Evolutionary conservation across 2,329 filamentous ascomycete species (phyloP), one percentile per base, ranked within the genome.

Genomic region (Neonectria faginata): DNA sequence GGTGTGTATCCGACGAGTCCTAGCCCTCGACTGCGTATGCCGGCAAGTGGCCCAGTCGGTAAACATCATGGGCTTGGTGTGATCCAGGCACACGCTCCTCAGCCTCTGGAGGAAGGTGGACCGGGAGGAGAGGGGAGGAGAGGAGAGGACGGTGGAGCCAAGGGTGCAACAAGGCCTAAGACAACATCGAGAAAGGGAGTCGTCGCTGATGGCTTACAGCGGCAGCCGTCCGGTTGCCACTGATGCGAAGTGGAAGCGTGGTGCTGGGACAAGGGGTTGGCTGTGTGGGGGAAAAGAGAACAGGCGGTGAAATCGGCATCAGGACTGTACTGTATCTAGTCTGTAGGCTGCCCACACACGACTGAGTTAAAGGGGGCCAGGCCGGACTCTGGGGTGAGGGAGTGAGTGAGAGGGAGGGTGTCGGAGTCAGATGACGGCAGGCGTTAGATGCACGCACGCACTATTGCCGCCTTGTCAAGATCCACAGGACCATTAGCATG

Each of bases 261-360:
- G 67, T 57, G 45, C 66, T 66, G 57, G 54, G 69, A 48, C 70
- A 58, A 62, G 66, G 66, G 61, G 50, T 44, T 66, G 57, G 65
- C 27, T 55, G 62, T 70, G 69, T 65, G 62, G 64, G 67, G 62
- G 63, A 53, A 66, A 62, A 59, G 57, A 62, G 70, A 73, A 73
- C 47, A 73, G 70, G 71, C 71, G 71, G 71, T 73, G 71, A 73
- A 73, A 68, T 65, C 57, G 67, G 59, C 60, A 66, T 64, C 63
- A 64, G 65, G 57, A 53, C 25, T 25, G 25, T 25, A 6, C 25
- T 25, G 25, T 25, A 25, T 25, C 25, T 25, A 25, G 25, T 25
- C 25, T 25, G 25, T 25, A 39, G 60, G 45, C 60, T 54, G 64
- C 56, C 39, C 36, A 47, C 64, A 60, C 57, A 53, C 50, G 48